Base-by-base conservation (phyloP, 345 rosid species). In the Passiflora organensis region DNA sequence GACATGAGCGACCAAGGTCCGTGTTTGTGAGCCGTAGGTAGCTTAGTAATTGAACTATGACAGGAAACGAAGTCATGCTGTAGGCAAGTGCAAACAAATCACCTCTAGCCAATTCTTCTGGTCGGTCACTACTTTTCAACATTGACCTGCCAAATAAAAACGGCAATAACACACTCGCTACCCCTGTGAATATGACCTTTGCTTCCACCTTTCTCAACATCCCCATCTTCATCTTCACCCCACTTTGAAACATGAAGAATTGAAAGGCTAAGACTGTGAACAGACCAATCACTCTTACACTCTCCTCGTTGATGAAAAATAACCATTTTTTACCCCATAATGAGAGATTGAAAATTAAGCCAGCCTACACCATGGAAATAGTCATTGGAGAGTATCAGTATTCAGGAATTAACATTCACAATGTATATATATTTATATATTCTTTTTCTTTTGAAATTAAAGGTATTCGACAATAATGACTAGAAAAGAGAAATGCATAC, bases 171-270 rank as follows among this genome's bases (percentile, higher is more conserved):
- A 48, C 36, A 34, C 46, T 18, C 25, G 55, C 15, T 2, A 36
- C 8, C 10, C 70, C 65, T n/a, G 52, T 18, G 21, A 32, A 19
- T 25, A 59, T 6, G 20, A 48, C 46, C 42, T 36, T 64, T 37
- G 39, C 42, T 21, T 61, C 61, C 8, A 56, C 46, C 32, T 32
- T 58, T 18, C n/a, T 28, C 8, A 64, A 11, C 57, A 53, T 59
- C 52, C 47, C 32, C 18, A 59, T 15, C 36, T 70, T 60, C 48
- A 59, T 64, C 51, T 70, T 70, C 8, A 70, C 74, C 9, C 74
- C 70, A 10, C 22, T 53, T 13, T 58, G 51, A 51, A 70, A 56
- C 19, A 48, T 14, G 41, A 64, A 70, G 16, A 70, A 18, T 10
- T 52, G 24, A 47, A 47, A 70, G 43, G 56, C 65, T 2, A 59